Percentiles rank a stretch among this genome's conserved stretches.
Evolutionary conservation across 2,329 filamentous ascomycete genomes (phyloP).

Genomic region (Colletotrichum lindemuthianum): DNA sequence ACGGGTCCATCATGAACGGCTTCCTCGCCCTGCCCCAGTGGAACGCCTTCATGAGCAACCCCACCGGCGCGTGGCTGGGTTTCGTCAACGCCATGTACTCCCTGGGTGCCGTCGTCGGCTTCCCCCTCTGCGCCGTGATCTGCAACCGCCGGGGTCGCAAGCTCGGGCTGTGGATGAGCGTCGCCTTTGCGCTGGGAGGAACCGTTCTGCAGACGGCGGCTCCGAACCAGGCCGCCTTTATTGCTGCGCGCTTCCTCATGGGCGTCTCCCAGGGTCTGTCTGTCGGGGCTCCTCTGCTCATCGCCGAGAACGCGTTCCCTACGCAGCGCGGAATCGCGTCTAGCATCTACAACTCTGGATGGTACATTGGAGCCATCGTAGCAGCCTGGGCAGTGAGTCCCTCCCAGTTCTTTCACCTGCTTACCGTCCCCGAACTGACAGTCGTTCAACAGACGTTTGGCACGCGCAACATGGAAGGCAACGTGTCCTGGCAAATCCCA

Average conservation of each 20-base stretch:
- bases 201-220: slow-evolving; percentile 41
- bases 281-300: slow-evolving; percentile 43
- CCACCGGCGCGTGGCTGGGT: slow-evolving; percentile 19
- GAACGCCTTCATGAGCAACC: slow-evolving; percentile 28
- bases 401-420: background rate
- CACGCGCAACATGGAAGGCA: slow-evolving; percentile 49
- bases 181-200: slow-evolving; percentile 4
- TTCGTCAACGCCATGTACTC: slow-evolving; percentile 44
- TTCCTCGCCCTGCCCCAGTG: slow-evolving; percentile 27
- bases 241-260: slow-evolving; percentile 46
- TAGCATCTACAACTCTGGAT: slow-evolving; percentile 36
- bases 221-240: slow-evolving; percentile 42
- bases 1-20: slow-evolving; percentile 35
- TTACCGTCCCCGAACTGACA: background rate
- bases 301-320: slow-evolving; percentile 46
- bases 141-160: slow-evolving; percentile 27
- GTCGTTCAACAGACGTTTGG: slow-evolving; percentile 48
- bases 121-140: slow-evolving; percentile 49
- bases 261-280: slow-evolving; percentile 45
- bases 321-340: slow-evolving; percentile 38
- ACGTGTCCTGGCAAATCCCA: slow-evolving; percentile 61
- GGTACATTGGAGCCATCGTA: slow-evolving; percentile 38
- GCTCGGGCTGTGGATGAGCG: slow-evolving; percentile 25
- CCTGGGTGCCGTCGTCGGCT: slow-evolving; percentile 46
- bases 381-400: slow-evolving; percentile 39